phyloP scores from a whole-genome alignment of 768 basidiomycete species.

The Leccinum pellstonianum region DNA sequence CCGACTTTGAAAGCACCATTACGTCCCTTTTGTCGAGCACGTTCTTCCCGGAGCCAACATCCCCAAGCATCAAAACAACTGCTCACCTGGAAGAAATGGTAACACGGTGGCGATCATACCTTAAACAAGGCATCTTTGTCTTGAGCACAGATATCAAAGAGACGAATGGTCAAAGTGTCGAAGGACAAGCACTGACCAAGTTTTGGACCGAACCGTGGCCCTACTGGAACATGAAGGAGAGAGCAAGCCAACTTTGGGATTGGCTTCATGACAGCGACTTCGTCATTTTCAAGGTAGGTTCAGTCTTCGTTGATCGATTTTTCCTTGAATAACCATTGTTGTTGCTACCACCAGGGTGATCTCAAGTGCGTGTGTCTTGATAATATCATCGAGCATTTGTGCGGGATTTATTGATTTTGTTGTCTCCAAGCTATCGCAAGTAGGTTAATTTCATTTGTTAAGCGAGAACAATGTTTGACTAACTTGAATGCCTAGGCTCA shows the following conservation, averaged over 20 bases:
- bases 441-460: constrained; percentile 35
- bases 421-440: constrained; percentile 73
- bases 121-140: constrained; percentile 67
- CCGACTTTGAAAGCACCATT: constrained; percentile 71
- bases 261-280: constrained; percentile 56
- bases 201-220: constrained; percentile 79
- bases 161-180: constrained; percentile 22
- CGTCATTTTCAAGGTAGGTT: constrained; percentile 78
- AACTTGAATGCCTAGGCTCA: constrained; percentile 52
- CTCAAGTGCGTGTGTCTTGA: constrained; percentile 64
- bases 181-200: constrained; percentile 30
- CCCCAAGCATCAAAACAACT: constrained; percentile 28
- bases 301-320: not conserved
- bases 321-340: not conserved
- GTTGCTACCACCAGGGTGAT: constrained; percentile 60
- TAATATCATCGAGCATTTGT: not conserved
- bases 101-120: constrained; percentile 67
- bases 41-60: constrained; percentile 50
- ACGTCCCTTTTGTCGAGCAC: constrained; percentile 49
- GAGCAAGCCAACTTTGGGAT: constrained; percentile 50
- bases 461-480: constrained; percentile 2
- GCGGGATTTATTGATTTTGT: constrained; percentile 3
- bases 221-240: constrained; percentile 69
- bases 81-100: constrained; percentile 58
- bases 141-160: constrained; percentile 48